Evolutionary conservation across 495 filamentous ascomycete species (phyloP), one percentile per base, ranked within the genome.

Genomic region (Penicillium dipodomyicola): DNA sequence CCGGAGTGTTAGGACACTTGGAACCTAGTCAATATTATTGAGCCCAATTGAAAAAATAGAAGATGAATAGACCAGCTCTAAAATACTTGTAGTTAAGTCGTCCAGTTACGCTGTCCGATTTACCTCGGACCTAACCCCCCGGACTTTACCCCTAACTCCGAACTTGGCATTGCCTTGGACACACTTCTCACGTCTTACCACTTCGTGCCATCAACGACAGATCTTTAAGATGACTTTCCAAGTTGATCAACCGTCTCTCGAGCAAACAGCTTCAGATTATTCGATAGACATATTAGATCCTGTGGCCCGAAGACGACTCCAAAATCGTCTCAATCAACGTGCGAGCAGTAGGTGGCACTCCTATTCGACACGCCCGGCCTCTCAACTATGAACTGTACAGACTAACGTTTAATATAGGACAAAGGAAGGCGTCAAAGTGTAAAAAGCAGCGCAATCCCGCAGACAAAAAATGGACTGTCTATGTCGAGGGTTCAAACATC

Each of bases 311-410:
- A 49, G 66, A 30, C 60, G 54, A 25, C 49, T 63, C 4, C 65
- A 68, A 27, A 68, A 68, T 56, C 63, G 65, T 33, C 52, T 68
- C 46, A 68, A 68, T 30, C 60, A 66, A 51, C 60, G 58, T 23
- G 60, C 65, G 3, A 64, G 64, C n/a, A 64, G 65, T 68, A 35
- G 52, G 65, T 5, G 22, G 2, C 22, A 22, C 20, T 22, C 5
- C 37, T 22, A 19, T n/a, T 47, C 20, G 22, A 40, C 49, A 49
- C 23, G 20, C 37, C 2, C 3, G 23, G 2, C 23, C 23, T 3
- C 23, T 25, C 23, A 25, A 5, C 2, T 3, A 25, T 25, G 5
- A 3, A 25, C 23, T 25, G 23, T 25, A 0, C 3, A 25, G 23
- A 22, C 22, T 25, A 25, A 25, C 23, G 2, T 3, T 25, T 25